A percentile compares a stretch with the other conserved stretches of the same genome.
phyloP scores from a whole-genome alignment of 345 rosid species.

The Trapa bicornis region DNA sequence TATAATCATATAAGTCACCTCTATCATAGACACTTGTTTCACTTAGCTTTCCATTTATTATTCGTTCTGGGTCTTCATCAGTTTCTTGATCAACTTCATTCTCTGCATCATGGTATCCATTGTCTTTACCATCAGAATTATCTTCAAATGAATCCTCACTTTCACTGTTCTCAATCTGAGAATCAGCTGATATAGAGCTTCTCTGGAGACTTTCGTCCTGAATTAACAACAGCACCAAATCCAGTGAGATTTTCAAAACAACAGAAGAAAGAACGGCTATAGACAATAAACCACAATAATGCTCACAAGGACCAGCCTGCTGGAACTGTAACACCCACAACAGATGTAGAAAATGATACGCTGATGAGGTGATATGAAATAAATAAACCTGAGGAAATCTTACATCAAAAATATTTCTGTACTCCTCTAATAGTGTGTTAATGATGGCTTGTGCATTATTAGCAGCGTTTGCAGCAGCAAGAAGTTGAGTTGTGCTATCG shows the following conservation, averaged over 20 bases:
- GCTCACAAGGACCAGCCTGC: neutral
- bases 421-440: constrained; percentile 79
- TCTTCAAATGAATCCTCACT: constrained; percentile 88
- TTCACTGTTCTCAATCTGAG: constrained; percentile 76
- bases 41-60: constrained; percentile 78
- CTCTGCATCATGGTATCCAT: constrained; percentile 79
- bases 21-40: constrained; percentile 80
- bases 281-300: neutral
- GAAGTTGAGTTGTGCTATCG: constrained; percentile 94
- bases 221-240: neutral
- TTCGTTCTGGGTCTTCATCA: constrained; percentile 66
- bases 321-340: neutral
- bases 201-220: constrained; percentile 94
- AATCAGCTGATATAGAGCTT: constrained; percentile 88
- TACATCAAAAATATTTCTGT: constrained; percentile 78
- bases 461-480: constrained; percentile 99
- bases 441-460: constrained; percentile 87
- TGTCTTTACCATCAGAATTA: constrained; percentile 55
- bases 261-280: neutral
- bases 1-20: constrained; percentile 81
- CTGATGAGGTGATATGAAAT: neutral
- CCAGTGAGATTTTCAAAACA: neutral
- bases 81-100: constrained; percentile 77
- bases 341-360: constrained; percentile 2
- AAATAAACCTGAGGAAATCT: constrained; percentile 20